Evolutionary conservation across 2,329 filamentous ascomycete species (phyloP), one percentile per base, ranked within the genome.

Genomic region (Scedosporium minutisporum): DNA sequence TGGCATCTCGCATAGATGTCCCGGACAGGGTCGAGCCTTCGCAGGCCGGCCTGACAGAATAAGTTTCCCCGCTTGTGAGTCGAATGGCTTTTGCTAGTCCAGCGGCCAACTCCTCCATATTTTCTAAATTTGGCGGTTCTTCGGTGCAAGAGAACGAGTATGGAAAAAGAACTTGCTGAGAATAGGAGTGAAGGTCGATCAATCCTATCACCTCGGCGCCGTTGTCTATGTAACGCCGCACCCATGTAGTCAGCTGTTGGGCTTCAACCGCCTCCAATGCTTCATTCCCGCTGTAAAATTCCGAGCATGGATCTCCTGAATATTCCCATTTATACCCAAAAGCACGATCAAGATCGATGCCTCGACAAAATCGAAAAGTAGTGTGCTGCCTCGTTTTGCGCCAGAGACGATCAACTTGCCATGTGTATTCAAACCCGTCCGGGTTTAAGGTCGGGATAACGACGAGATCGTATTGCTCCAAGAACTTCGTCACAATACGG

Each of bases 371-470:
- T 16, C 86, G 84, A 64, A 96, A 81, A 64, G 82, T 87, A 0
- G 93, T 97, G 60, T 87, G 82, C 71, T 97, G 93, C 58, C 91
- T 82, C 63, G 95, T 96, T 77, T 97, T 99, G 70, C 93, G 89
- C 93, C 93, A 99, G 0, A 99, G 80, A 6, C 95, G 87, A 73
- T 99, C 93, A 1, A 85, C 85, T 64, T 93, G 86, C 93, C 93
- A 97, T 0, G 90, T 92, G 74, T 96, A 97, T 66, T 91, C 88
- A 71, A 97, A 96, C 33, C 95, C 95, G 72, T 99, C 95, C 0
- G 93, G 92, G 71, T 99, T 99, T 63, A 95, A 75, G 0, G 91
- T 90, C 0, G 95, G 95, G 25, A 97, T 82, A 68, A 97, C 88
- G 55, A 97, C 81, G 68, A 96, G 87, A 73, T 97, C 93, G 70